Evolutionary conservation across 1,284 basidiomycete genomes (phyloP).

Genomic region (Ceratobasidium papillatum): DNA sequence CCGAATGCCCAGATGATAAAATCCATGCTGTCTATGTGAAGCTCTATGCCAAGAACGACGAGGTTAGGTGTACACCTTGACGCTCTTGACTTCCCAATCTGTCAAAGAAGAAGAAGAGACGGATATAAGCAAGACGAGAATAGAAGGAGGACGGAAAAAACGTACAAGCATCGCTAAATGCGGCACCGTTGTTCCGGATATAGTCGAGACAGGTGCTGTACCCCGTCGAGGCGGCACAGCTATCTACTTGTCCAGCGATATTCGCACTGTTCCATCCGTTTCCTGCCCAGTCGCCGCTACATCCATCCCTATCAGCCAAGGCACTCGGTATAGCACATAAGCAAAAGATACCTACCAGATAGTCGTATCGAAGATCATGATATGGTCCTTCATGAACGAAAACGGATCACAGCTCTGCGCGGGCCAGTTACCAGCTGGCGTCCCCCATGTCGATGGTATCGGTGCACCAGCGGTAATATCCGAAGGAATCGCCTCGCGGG

Average conservation of each 20-base stretch:
- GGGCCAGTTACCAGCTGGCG: slow-evolving; percentile 77
- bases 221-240: slow-evolving; percentile 84
- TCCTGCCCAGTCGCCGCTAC: slow-evolving; percentile 87
- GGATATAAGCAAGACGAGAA: slow-evolving; percentile 25
- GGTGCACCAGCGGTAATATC: slow-evolving; percentile 77
- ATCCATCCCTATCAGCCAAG: neutral
- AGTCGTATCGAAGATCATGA: slow-evolving; percentile 82
- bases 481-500: slow-evolving; percentile 70
- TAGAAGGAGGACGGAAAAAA: neutral
- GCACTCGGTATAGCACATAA: neutral
- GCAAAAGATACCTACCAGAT: slow-evolving; percentile 65
- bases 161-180: slow-evolving; percentile 79
- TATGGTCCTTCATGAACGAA: slow-evolving; percentile 77
- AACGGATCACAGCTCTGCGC: slow-evolving; percentile 74
- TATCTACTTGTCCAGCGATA: slow-evolving; percentile 79
- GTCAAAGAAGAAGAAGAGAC: slow-evolving; percentile 21
- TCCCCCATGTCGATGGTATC: slow-evolving; percentile 75
- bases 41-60: neutral
- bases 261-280: slow-evolving; percentile 70
- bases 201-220: slow-evolving; percentile 79
- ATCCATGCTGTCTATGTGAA: neutral
- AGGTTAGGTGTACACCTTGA: slow-evolving; percentile 61
- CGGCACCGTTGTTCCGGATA: slow-evolving; percentile 71
- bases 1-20: neutral
- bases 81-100: slow-evolving; percentile 81